phyloP scores from a whole-genome alignment of 1,284 basidiomycete genomes.

The Moesziomyces aphidis region DNA sequence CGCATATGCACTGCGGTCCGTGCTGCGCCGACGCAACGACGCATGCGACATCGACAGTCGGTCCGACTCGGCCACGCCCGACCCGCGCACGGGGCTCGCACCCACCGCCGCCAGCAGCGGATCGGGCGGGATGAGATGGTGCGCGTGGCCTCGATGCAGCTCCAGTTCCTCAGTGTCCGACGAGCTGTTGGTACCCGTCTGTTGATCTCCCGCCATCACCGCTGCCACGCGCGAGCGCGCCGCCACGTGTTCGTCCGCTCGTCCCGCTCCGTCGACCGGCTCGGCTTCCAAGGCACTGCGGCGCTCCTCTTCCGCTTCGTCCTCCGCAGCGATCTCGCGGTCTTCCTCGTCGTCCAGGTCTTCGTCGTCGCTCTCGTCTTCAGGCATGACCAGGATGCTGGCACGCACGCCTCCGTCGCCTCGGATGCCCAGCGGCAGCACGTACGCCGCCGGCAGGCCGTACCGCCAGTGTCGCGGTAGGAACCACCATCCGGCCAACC shows the following conservation, averaged over 20 bases:
- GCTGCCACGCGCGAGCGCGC: neutral
- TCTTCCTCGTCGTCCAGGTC: constrained; percentile 31
- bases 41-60: constrained; percentile 23
- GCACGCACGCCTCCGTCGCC: constrained; percentile 57
- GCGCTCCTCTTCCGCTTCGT: constrained; percentile 28
- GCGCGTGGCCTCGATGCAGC: constrained; percentile 4
- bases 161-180: constrained; percentile 20
- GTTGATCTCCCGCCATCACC: constrained; percentile 4
- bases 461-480: constrained; percentile 50
- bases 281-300: constrained; percentile 8
- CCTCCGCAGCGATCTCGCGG: constrained; percentile 40
- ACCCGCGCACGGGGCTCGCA: constrained; percentile 21
- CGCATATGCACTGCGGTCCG: constrained; percentile 31
- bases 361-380: constrained; percentile 47
- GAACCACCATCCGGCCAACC: constrained; percentile 53
- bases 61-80: constrained; percentile 31
- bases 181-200: constrained; percentile 35
- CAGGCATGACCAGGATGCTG: constrained; percentile 52
- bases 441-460: constrained; percentile 48
- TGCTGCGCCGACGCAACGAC: constrained; percentile 20
- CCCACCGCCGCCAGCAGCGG: constrained; percentile 46
- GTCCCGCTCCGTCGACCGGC: neutral
- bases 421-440: constrained; percentile 56
- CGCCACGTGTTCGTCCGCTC: neutral
- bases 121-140: constrained; percentile 34